Evolutionary conservation across 192 early-diverging fungal species (phyloP), one percentile per base, ranked within the genome.

Genomic region (Martensiomyces pterosporus): DNA sequence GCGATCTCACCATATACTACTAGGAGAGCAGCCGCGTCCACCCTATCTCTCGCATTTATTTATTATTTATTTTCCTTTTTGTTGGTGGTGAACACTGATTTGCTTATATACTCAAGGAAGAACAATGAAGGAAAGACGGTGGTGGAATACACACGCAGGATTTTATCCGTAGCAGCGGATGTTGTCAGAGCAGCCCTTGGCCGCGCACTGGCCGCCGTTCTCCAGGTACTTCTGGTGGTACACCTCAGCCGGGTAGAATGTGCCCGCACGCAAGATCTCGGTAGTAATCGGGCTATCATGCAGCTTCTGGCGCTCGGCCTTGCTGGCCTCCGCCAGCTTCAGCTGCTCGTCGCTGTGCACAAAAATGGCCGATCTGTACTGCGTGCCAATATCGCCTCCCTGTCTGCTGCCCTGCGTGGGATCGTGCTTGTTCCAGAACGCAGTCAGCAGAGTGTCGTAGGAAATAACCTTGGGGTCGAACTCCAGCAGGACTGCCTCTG

Each of bases 361-460:
- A 54, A 90, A 90, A 51, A 97, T 91, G 10, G 80, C 88, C 3
- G 84, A 87, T 12, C 94, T 78, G 76, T 97, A 86, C 65, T 97
- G 94, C 12, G 86, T 80, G 14, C 94, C 94, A 18, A 58, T 34
- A 56, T 97, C 92, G 25, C 74, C 76, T 3, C 94, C 94, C 52
- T 95, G 94, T 1, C 80, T 67, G 64, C 91, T 87, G n/a, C 79
- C 37, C 10, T 87, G 91, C 2, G 92, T 95, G 2, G 94, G 89
- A 57, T 97, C 90, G 59, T 91, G 85, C 57, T 81, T 82, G 43
- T 78, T 77, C 73, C 87, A 94, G 60, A 95, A 95, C 54, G 87
- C 85, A 36, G 85, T 81, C 9, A 93, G 65, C 19, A 97, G 77
- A 8, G 68, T 73, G n/a, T 59, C 69, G 70, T 91, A 97, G 7